A percentile compares a stretch with the other conserved stretches of the same genome.
Conservation (phyloP, 257 asterid species). For the Solanum bukasovii region DNA sequence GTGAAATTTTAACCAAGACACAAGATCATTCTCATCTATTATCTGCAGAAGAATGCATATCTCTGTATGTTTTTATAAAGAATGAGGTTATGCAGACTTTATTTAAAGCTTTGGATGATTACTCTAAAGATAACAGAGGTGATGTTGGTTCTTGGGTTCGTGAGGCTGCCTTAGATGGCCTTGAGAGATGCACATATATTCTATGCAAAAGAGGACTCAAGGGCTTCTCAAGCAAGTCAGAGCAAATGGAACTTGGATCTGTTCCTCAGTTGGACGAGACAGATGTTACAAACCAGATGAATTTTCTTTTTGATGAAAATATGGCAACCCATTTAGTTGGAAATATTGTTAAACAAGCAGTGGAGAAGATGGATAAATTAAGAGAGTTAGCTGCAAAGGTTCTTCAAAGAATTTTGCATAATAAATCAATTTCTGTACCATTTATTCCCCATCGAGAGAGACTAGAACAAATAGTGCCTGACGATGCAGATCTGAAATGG, state of each 20-base stretch:
- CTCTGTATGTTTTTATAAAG: constrained; percentile 45
- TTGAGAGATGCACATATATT: constrained; percentile 79
- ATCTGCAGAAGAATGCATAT: constrained; percentile 38
- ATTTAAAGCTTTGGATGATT: constrained; percentile 83
- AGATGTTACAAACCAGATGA: constrained; percentile 14
- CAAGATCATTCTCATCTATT: constrained; percentile 28
- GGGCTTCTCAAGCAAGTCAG: constrained; percentile 8
- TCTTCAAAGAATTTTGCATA: constrained; percentile 61
- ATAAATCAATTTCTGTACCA: constrained; percentile 45
- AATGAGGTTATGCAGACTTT: constrained; percentile 72
- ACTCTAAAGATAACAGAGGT: constrained; percentile 91
- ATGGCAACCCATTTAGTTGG: constrained; percentile 62
- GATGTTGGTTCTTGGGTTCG: constrained; percentile 99
- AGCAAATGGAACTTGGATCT: constrained; percentile 12
- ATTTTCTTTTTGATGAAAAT: constrained; percentile 38
- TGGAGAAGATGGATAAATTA: constrained; percentile 91
- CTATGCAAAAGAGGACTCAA: constrained; percentile 52
- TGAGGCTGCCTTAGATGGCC: constrained; percentile 92
- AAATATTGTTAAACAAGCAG: constrained; percentile 75
- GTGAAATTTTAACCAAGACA: constrained; percentile 52
- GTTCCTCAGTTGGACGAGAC: constrained; percentile 13
- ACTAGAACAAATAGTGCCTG: constrained; percentile 55
- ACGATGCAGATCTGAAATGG: constrained; percentile 53
- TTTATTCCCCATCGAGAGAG: constrained; percentile 54
- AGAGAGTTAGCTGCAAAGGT: constrained; percentile 78